Base-by-base conservation (phyloP, 1,284 basidiomycete genomes). In the Acaromyces ingoldii region DNA sequence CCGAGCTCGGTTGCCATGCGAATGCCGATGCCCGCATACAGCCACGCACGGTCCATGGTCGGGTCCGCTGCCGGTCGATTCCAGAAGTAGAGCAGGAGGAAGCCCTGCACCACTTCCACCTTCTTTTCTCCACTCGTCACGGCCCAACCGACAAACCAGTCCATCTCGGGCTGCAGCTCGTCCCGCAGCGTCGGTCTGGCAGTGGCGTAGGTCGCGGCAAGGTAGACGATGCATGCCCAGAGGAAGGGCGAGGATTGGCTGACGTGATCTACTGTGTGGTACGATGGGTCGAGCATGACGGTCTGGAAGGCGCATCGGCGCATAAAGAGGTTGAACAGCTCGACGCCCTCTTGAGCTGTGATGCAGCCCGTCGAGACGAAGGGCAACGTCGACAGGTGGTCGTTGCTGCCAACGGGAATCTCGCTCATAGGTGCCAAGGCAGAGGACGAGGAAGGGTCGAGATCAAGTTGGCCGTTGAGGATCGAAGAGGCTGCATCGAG, bases 1-100 rank as follows among this genome's bases (percentile, higher is more conserved):
- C 96, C 97, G 42, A 98, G 79, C 76, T 98, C 93, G 15, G 88
- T 92, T 4, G 88, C 93, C 87, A 96, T 91, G 54, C 91, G 86
- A 36, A 80, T 78, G 0, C 78, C 79, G 51, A 80, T 75, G 28
- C 78, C 77, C 51, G 67, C 62, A 59, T 73, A 75, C 40, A 72
- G 63, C 91, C 93, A 98, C 0, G 93, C 96, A 67, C 88, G 85
- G 77, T 98, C 93, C 70, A 95, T 90, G 74, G 97, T 93, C 70
- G 90, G 96, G 15, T 78, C 74, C 57, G 76, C 63, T 6, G 68
- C 61, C 9, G 70, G 76, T 54, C 76, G 75, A 30, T 76, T 76
- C 63, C 76, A 78, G 44, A 73, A 58, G 11, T 71, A 70, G 28
- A 78, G 60, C 4, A 78, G 69, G 45, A 76, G 42, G 57, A 77